These are phyloP conservation scores for Melastoma candidum DNA, from an alignment of 441 rosid species.

Conservation along the genomic window DNA sequence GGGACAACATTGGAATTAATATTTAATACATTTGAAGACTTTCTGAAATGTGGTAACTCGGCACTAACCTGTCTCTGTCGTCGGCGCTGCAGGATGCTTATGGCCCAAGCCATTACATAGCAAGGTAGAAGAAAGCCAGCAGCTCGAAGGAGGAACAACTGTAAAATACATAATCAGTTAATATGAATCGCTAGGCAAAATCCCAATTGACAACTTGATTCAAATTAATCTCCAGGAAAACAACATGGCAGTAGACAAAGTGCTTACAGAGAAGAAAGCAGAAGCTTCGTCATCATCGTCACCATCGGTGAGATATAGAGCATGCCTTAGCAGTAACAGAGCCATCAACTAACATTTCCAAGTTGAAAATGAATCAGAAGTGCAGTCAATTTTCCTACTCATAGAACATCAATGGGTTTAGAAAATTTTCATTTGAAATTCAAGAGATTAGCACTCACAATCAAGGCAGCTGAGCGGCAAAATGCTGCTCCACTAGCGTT, in stretches of 20 bases:
- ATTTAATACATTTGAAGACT: no score
- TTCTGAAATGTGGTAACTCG: no score
- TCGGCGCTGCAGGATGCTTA: slow-evolving; percentile 12
- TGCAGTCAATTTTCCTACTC: background rate
- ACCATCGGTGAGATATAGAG: slow-evolving; percentile 8
- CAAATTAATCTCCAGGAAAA: no score
- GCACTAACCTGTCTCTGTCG: slow-evolving; percentile 11
- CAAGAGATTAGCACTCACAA: background rate
- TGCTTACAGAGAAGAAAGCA: slow-evolving; percentile 14
- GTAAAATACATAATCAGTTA: background rate
- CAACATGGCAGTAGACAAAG: background rate
- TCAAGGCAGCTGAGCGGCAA: slow-evolving; percentile 12
- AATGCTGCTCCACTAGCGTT: slow-evolving; percentile 14
- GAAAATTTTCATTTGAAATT: no score
- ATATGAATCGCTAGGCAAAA: background rate
- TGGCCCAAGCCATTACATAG: slow-evolving; percentile 14
- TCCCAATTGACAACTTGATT: no score
- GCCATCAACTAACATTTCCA: slow-evolving; percentile 9
- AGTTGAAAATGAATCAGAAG: background rate
- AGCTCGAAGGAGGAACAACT: slow-evolving; percentile 11
- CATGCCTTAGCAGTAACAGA: slow-evolving; percentile 12
- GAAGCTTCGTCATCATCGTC: slow-evolving; percentile 9
- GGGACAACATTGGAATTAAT: no score
- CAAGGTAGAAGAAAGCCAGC: slow-evolving; percentile 14
- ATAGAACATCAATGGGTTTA: no score